Base-by-base conservation (phyloP, 2,329 filamentous ascomycete genomes). In the Elsinoe necatrix region DNA sequence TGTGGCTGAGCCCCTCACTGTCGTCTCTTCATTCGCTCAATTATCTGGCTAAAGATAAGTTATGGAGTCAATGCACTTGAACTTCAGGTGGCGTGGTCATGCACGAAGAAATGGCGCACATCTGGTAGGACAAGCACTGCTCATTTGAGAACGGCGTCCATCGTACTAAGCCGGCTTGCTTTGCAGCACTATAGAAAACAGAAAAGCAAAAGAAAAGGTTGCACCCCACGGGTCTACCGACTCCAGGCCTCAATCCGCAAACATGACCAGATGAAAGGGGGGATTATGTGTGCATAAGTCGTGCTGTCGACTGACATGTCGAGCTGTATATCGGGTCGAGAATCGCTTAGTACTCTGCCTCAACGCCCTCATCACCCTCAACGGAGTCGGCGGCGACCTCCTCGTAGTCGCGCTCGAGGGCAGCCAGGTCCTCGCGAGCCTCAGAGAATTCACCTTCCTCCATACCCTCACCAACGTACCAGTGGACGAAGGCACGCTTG, bases 391-490 rank as follows among this genome's bases (percentile, higher is more conserved):
- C 89, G 63, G 90, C 92, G 71, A 97, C 93, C 79, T 98, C 93
- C 79, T 96, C 92, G 78, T 98, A 98, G 74, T 98, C 92, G 66
- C 91, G 86, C 84, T 98, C 93, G 62, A 98, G 83, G 66, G 93
- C 93, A 73, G 93, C 93, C 74, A 98, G 80, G 78, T 98, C 93
- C 80, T 98, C 93, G 74, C 93, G 91, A 63, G 93, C 93, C 81
- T 98, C 93, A 58, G 89, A 95, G 84, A 98, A 98, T 78, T 98
- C 93, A 76, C 93, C 93, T 77, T 98, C 93, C 82, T 98, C 93
- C 93, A 98, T 98, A 84, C 93, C 93, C 82, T 97, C 93, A 79
- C 93, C 93, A 71, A 98, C 93, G 70, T 97, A 98, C 93, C 93
- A 98, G 80, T 98, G 93, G 63, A 98, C 93, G 78, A 98, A 98